Evolutionary conservation across 192 early-diverging fungal genomes (phyloP).

Genomic region (Coemansia sp.): DNA sequence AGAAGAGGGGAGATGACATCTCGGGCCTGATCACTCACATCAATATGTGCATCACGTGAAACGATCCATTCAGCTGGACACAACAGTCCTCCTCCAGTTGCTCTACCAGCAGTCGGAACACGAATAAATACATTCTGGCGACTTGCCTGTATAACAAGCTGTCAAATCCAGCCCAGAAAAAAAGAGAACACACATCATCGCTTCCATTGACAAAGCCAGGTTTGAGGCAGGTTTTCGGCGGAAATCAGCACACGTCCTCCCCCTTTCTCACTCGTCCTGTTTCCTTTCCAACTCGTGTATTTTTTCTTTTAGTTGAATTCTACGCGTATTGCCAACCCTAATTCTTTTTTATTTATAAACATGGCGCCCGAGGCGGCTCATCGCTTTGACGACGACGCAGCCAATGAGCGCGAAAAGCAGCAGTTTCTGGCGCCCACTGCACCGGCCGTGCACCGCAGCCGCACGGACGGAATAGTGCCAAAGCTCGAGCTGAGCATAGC

Average conservation of each 20-base stretch:
- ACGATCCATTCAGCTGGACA: no score
- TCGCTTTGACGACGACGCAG: background rate
- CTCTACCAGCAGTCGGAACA: no score
- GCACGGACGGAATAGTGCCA: background rate
- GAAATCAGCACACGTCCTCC: background rate
- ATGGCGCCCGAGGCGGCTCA: background rate
- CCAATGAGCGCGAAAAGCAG: background rate
- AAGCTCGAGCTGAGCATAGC: background rate
- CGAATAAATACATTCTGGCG: no score
- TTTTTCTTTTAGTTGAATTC: background rate
- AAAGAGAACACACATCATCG: no score
- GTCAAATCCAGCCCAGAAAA: no score
- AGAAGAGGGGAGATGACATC: constrained; percentile 1
- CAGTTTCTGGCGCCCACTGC: background rate
- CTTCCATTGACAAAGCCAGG: no score
- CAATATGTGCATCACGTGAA: background rate
- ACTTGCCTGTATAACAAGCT: no score
- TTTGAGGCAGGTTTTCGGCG: no score
- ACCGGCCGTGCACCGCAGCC: background rate
- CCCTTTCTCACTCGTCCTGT: background rate
- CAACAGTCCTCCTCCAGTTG: no score
- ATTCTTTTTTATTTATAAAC: background rate
- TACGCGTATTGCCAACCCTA: background rate
- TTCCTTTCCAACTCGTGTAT: background rate
- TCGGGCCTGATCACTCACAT: background rate